Evolutionary conservation across 2,329 filamentous ascomycete species (phyloP), one percentile per base, ranked within the genome.

Genomic region (Aspergillus ustus): DNA sequence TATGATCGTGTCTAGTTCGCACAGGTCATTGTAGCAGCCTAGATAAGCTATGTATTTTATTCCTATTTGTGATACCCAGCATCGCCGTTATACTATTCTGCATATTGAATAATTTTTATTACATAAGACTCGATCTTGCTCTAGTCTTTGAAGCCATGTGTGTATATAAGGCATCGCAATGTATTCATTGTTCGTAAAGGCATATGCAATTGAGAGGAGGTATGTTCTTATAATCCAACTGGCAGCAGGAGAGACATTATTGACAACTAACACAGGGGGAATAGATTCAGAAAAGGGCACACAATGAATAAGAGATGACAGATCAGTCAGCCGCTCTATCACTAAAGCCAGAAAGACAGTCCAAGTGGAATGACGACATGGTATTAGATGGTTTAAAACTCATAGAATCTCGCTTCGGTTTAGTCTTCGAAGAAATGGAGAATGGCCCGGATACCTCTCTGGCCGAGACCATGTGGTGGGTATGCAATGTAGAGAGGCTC

Each of bases 401-500:
- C 34, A 40, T 40, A 11, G 11, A 15, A 40, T 40, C 15, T 15
- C 19, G 28, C 37, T 40, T 46, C 43, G 19, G 25, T 53, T 69
- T 73, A 80, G 67, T 81, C 91, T 77, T 94, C 91, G 76, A 97
- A 95, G 81, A 96, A 97, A 74, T 89, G 91, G 80, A 97, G 84
- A 68, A 97, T 87, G n/a, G 93, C 92, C 74, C 91, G 87, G 64
- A 93, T 87, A 48, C 93, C 93, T 64, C 89, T 87, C 50, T 93
- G 87, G 1, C 92, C 92, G 29, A 97, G 83, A 7, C 93, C 93
- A 72, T 93, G 89, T 61, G 90, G 89, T 45, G 93, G 93, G 78
- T 96, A 97, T 73, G 91, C 93, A 67, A 97, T 92, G 77, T 92
- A 97, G 29, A 94, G 88, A 52, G 91, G 88, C 72, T 97, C 93